A percentile compares a stretch with the other conserved stretches of the same genome.
These are phyloP conservation scores for Wickerhamomyces strasburgensis DNA, from an alignment of 805 yeast species.

Conservation along the genomic window DNA sequence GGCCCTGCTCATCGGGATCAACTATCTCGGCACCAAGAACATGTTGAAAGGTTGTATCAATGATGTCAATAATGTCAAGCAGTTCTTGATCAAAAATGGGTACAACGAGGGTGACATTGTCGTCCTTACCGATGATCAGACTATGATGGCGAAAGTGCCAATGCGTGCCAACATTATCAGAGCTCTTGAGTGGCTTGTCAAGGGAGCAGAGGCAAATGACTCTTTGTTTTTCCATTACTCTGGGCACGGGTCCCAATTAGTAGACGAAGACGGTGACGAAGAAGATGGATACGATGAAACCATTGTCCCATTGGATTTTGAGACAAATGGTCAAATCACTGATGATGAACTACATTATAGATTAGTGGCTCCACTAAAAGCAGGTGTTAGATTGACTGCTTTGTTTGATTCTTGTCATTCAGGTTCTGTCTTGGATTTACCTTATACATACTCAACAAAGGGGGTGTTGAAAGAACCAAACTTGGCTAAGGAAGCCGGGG, in stretches of 20 bases:
- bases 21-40: slow-evolving; percentile 62
- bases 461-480: slow-evolving; percentile 82
- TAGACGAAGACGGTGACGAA: slow-evolving; percentile 69
- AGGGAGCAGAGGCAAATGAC: slow-evolving; percentile 70
- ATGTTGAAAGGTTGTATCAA: slow-evolving; percentile 75
- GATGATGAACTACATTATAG: slow-evolving; percentile 74
- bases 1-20: slow-evolving; percentile 74
- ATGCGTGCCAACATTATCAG: slow-evolving; percentile 63
- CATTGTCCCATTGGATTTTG: slow-evolving; percentile 70
- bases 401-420: slow-evolving; percentile 84
- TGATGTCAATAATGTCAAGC: slow-evolving; percentile 51
- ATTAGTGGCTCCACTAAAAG: slow-evolving; percentile 62
- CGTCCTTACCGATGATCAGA: slow-evolving; percentile 52
- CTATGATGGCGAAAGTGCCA: slow-evolving; percentile 48
- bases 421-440: slow-evolving; percentile 77
- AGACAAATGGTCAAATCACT: slow-evolving; percentile 57
- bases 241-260: slow-evolving; percentile 79
- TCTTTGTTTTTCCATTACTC: slow-evolving; percentile 78
- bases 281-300: slow-evolving; percentile 70
- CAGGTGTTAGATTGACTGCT: slow-evolving; percentile 75
- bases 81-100: slow-evolving; percentile 40
- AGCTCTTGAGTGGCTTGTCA: slow-evolving; percentile 80
- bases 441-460: slow-evolving; percentile 74
- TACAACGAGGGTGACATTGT: slow-evolving; percentile 53
- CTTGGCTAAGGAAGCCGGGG: slow-evolving; percentile 68